Percentiles rank a stretch among this genome's conserved stretches.
These are phyloP conservation scores for Fusarium xylarioides DNA, from an alignment of 2,329 filamentous ascomycete genomes.

Conservation along the genomic window DNA sequence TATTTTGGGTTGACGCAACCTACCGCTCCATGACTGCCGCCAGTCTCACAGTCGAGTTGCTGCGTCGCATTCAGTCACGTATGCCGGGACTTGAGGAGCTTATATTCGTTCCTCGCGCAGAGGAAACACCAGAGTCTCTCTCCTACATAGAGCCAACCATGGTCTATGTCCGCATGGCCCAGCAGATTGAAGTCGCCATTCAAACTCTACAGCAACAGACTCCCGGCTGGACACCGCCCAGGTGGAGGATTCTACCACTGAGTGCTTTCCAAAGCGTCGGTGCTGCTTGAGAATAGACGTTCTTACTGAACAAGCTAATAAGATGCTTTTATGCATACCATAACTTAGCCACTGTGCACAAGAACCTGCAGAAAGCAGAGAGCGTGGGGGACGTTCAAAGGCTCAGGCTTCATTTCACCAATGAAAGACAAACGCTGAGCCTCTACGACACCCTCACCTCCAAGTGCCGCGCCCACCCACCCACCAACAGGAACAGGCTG, in stretches of 20 bases:
- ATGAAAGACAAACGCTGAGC: constrained; percentile 12
- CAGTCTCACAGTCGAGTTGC: constrained; percentile 51
- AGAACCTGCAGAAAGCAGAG: not conserved
- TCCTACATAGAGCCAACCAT: constrained; percentile 45
- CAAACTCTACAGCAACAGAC: constrained; percentile 43
- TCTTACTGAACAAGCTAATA: not conserved
- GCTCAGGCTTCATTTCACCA: not conserved
- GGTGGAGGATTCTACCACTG: constrained; percentile 51
- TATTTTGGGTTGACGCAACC: constrained; percentile 51
- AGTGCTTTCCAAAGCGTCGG: constrained; percentile 37
- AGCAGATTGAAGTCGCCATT: constrained; percentile 51
- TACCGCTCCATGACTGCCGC: constrained; percentile 53
- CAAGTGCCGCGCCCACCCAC: constrained; percentile 7
- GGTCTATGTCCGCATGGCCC: constrained; percentile 48
- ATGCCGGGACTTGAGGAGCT: constrained; percentile 55
- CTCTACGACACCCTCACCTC: not conserved
- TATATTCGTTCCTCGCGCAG: constrained; percentile 54
- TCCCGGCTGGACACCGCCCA: constrained; percentile 47
- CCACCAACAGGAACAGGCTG: not conserved
- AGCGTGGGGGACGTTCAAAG: not conserved
- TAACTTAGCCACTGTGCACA: not conserved
- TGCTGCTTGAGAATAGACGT: not conserved
- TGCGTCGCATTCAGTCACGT: constrained; percentile 50
- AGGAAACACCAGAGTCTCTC: constrained; percentile 46
- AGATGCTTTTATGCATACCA: not conserved